Evolutionary conservation across 495 filamentous ascomycete genomes (phyloP), one percentile per base, ranked within the genome.

Genomic region (Choiromyces venosus): DNA sequence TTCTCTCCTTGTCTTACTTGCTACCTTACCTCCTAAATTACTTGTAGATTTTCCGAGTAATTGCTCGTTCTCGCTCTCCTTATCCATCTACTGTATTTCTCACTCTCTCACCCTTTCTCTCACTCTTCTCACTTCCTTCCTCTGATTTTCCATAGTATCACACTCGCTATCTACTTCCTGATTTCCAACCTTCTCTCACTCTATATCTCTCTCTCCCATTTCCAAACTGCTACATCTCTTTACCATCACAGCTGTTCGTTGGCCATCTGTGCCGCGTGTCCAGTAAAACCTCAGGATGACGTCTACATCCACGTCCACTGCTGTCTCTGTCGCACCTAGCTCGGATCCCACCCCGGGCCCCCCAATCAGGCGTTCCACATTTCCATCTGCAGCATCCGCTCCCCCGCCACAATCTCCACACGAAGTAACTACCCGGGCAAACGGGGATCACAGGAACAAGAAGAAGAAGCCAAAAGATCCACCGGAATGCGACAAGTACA

Each of bases 401-500:
- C 33, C 37, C 29, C 65, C 19, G 25, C 68, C 19, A 18, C n/a
- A 37, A 40, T 29, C 65, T 14, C 25, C 46, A 2, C 66, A 42
- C 42, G 56, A 67, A 39, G 12, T 33, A 33, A 61, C 12, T 14
- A 14, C 25, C 52, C 25, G 52, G 25, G 14, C 25, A 29, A 61
- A 61, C 4, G 52, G 52, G 4, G 25, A 61, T 61, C 52, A 61
- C 52, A 18, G 4, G 52, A 44, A n/a, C 65, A 29, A 69, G 12
- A 65, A 44, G 12, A 65, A 44, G 7, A 66, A 61, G 14, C 56
- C 21, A 35, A 66, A 25, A 44, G 65, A 61, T 12, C 12, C 25
- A 14, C 52, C 25, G 7, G 52, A 61, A 61, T 61, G 4, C 21
- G 46, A 68, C 68, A 92, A 91, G 82, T 98, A 97, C 84, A 90